Evolutionary conservation across 148 eudicot genomes (phyloP), one percentile per base, ranked within the genome.

Genomic region (Rhododendron ferrugineum): DNA sequence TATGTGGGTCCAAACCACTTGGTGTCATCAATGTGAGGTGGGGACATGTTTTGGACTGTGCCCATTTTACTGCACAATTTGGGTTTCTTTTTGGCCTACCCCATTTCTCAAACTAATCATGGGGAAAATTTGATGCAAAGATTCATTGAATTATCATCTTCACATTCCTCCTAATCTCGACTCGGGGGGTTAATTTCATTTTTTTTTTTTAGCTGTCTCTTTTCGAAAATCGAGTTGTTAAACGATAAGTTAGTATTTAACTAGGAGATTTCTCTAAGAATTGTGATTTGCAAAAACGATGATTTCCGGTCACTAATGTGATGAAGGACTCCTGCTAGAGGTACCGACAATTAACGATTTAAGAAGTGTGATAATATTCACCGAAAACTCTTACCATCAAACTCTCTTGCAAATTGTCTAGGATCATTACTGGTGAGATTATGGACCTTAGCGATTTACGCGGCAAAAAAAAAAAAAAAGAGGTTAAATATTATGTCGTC

Each of bases 121-220:
- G 80, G 22, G 34, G 42, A n/a, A 82, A 30, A 83, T 83, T 58
- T 83, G 14, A 28, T 83, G 79, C 44, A 46, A 49, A 70, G 85
- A 83, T 83, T 28, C 75, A 20, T 5, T 77, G 11, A 2, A 47
- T 28, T 49, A 83, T 47, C 3, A 72, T 32, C 84, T 15, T 52
- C 47, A 32, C 75, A 30, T 70, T 32, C 75, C 40, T 15, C 75
- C 37, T 70, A 70, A 4, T 70, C 37, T 4, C 2, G 20, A 70
- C 37, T 32, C 40, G 1, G 1, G 30, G 30, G 6, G 3, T 70
- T 14, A 30, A 32, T 2, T 62, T 68, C 16, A 4, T 4, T 11
- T 4, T 66, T 23, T 23, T 2, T 23, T 8, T 5, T 8, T 62
- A 2, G 15, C 32, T 26, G 14, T 22, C 11, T 23, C 32, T 66